Base-by-base conservation (phyloP, 768 basidiomycete genomes). In the Tylopilus intermedius region DNA sequence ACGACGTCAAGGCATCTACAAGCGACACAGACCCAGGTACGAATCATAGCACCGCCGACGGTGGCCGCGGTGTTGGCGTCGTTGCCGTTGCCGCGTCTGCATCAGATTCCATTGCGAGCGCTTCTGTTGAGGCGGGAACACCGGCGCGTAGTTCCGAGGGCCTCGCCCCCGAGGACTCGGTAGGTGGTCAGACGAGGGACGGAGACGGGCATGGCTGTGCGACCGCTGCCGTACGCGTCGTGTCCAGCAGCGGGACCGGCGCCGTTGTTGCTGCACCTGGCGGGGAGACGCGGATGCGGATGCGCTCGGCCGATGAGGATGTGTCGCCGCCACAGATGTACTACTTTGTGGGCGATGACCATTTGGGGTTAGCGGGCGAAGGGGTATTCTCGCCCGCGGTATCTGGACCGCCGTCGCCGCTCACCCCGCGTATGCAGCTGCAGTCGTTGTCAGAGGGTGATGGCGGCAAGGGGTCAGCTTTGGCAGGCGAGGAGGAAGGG, bases 1-100 rank as follows among this genome's bases (percentile, higher is more conserved):
- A 89, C 67, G 79, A 80, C 54, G 81, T 83, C 47, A 84, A 83
- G 64, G 85, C 87, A 0, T 84, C 86, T 11, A 88, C 86, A 24
- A 81, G 78, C 66, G 86, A 85, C 58, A 67, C 43, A 2, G 43
- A 52, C 7, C 35, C 35, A 37, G 38, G 38, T 33, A 33, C 33
- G 33, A 11, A 33, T 11, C 2, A 5, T 14, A 33, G 33, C 22
- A 39, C 39, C 3, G n/a, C 38, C 14, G 4, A 45, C n/a, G 47
- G 26, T 5, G 22, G 21, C 6, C 49, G 11, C n/a, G n/a, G 18
- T 35, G 15, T 47, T 0, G 5, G 18, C 14, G 37, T 37, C 13
- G 35, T 13, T 35, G 37, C 37, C 10, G 43, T 46, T 27, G 45
- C 35, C 5, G 39, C 43, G 4, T 51, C 51, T n/a, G 42, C 43